Conservation (phyloP, 1,139 yeast genomes). For the Yamadazyma diospyri region DNA sequence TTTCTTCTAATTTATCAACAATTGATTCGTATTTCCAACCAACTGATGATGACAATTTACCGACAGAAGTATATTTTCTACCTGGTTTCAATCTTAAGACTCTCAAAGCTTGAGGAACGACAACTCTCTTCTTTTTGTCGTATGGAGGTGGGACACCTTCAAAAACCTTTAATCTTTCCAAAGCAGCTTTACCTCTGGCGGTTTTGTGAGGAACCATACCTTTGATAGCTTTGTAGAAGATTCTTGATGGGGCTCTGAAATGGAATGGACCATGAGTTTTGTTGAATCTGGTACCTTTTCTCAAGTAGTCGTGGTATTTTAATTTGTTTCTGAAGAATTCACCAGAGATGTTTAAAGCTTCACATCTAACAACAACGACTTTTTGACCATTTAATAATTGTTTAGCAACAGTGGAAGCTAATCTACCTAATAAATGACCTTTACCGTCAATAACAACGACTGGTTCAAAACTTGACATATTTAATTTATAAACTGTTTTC, state of each 20-base stretch:
- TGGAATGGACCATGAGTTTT: conserved; percentile 99
- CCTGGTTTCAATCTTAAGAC: conserved; percentile 99
- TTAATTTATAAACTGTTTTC: conserved; percentile 3
- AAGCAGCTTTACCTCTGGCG: conserved; percentile 99
- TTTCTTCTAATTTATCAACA: conserved; percentile 97
- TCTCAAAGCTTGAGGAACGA: conserved; percentile 99
- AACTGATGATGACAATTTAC: conserved; percentile 92
- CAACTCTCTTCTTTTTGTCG: conserved; percentile 99
- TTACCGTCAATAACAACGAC: conserved; percentile 98
- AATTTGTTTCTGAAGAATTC: conserved; percentile 99
- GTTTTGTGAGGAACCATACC: conserved; percentile 99
- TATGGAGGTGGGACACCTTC: conserved; percentile 99
- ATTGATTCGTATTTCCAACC: conserved; percentile 99
- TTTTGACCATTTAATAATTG: conserved; percentile 98
- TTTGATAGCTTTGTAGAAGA: conserved; percentile 98
- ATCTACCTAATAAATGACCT: conserved; percentile 99
- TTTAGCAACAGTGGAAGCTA: conserved; percentile 98
- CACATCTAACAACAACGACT: conserved; percentile 96
- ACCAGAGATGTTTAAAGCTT: conserved; percentile 98
- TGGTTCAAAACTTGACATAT: conserved; percentile 91
- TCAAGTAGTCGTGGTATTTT: conserved; percentile 99
- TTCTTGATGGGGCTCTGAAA: conserved; percentile 99
- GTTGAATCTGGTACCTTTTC: conserved; percentile 99
- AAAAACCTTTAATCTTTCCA: conserved; percentile 98
- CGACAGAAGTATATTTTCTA: conserved; percentile 98